Evolutionary conservation across 108 stramenopile species (phyloP).

Genomic region (Nannochloropsis oceanica): DNA sequence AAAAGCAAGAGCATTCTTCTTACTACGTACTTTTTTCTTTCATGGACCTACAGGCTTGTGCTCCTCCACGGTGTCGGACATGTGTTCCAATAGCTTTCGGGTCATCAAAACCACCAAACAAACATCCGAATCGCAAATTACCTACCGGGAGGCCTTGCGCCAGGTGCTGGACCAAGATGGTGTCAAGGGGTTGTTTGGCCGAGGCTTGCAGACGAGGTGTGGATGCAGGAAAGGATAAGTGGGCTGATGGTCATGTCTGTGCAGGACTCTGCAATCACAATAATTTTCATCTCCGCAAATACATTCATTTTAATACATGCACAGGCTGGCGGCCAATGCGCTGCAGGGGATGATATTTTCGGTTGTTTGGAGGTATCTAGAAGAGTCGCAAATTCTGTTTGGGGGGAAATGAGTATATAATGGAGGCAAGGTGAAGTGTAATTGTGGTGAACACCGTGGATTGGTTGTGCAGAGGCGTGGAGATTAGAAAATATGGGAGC

Average conservation of each 20-base stretch:
- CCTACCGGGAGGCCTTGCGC: slow-evolving; percentile 26
- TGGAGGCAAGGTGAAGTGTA: no score
- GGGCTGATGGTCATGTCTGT: neutral
- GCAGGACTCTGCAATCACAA: neutral
- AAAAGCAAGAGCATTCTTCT: no score
- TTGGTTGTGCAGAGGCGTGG: no score
- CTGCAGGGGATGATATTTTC: slow-evolving; percentile 12
- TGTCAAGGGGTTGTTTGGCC: slow-evolving; percentile 24
- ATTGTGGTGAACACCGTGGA: no score
- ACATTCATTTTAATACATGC: neutral
- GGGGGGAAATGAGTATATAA: neutral
- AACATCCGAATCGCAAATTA: slow-evolving; percentile 13
- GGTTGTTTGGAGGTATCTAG: slow-evolving; percentile 21
- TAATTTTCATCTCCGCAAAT: neutral
- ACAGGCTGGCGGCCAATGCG: neutral
- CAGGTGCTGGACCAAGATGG: slow-evolving; percentile 29
- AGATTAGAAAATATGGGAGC: no score
- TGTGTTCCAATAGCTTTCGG: slow-evolving; percentile 31
- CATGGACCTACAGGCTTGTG: slow-evolving; percentile 4
- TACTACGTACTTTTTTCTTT: no score
- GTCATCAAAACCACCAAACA: slow-evolving; percentile 41
- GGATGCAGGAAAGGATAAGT: slow-evolving; percentile 26
- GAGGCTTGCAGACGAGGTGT: slow-evolving; percentile 35
- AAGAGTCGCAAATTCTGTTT: neutral
- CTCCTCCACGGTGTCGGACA: slow-evolving; percentile 32